Conservation (phyloP, 768 basidiomycete species). For the Hemileccinum rubropunctum region DNA sequence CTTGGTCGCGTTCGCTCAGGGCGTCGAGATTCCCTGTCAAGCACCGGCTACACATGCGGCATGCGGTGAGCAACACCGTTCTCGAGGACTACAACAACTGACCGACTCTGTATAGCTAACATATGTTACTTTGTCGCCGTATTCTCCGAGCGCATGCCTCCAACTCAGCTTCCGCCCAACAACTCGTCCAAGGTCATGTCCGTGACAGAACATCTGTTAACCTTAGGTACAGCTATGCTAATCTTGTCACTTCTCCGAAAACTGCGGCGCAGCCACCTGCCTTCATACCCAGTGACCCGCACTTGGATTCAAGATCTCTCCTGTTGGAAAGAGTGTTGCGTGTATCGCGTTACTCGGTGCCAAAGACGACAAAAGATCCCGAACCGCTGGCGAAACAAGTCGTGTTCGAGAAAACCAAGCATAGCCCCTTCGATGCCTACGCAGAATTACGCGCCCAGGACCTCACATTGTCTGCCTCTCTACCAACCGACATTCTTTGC, state of each 20-base stretch:
- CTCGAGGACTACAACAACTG: not conserved
- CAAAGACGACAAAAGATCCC: conserved; percentile 15
- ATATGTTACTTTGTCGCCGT: conserved; percentile 75
- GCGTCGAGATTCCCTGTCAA: conserved; percentile 30
- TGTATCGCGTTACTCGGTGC: conserved; percentile 27
- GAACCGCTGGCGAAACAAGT: conserved; percentile 8
- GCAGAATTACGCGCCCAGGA: conserved; percentile 25
- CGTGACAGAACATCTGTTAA: conserved; percentile 9
- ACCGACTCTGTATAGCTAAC: conserved; percentile 47
- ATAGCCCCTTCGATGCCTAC: conserved; percentile 29
- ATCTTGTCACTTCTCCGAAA: conserved; percentile 12
- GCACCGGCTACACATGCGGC: conserved; percentile 39
- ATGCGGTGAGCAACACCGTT: conserved; percentile 47
- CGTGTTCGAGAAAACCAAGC: conserved; percentile 14
- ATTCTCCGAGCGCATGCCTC: conserved; percentile 46
- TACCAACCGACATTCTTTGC: conserved; percentile 29
- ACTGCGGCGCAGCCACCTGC: not conserved
- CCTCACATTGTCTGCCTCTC: conserved; percentile 15
- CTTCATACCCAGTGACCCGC: not conserved
- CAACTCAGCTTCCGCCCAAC: conserved; percentile 25
- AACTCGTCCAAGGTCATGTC: conserved; percentile 19
- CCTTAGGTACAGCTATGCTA: conserved; percentile 13
- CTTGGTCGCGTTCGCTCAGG: conserved; percentile 27
- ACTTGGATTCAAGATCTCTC: conserved; percentile 8
- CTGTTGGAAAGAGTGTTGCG: conserved; percentile 27